These are phyloP conservation scores for Uronychia binucleata DNA, from an alignment of 73 alveolate species.

Conservation along the genomic window DNA sequence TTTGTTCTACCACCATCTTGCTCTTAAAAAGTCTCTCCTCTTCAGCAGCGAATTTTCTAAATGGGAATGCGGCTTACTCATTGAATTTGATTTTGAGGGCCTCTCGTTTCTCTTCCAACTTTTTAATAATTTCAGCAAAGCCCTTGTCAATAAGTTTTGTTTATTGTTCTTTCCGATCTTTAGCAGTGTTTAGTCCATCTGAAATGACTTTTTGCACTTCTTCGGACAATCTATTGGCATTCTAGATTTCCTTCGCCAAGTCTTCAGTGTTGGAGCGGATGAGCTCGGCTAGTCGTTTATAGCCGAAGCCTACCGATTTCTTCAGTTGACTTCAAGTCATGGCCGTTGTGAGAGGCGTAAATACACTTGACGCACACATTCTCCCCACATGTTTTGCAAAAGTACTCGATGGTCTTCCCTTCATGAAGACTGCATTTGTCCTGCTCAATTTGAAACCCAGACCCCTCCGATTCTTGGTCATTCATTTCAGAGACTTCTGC, in stretches of 20 bases:
- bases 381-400: conserved; percentile 69
- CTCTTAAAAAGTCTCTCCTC: not conserved
- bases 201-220: not conserved
- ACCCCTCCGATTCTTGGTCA: too few relatives aligned
- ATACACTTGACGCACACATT: conserved; percentile 75
- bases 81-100: not conserved
- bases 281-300: not conserved
- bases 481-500: too few relatives aligned
- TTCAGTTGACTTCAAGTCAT: conserved; percentile 53
- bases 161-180: not conserved
- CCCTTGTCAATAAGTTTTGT: conserved; percentile 36
- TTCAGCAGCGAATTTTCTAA: not conserved
- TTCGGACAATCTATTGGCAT: not conserved
- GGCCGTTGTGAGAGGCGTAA: conserved; percentile 78
- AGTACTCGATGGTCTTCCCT: conserved; percentile 68
- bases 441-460: too few relatives aligned
- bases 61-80: not conserved
- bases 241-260: not conserved
- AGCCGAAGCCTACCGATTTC: conserved; percentile 59
- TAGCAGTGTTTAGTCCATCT: not conserved
- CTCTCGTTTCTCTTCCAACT: conserved; percentile 40
- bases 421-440: conserved; percentile 61
- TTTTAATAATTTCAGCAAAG: conserved; percentile 32
- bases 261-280: not conserved
- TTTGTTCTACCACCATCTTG: not conserved